Conservation (phyloP, 495 filamentous ascomycete genomes). For the Aspergillus hancockii region DNA sequence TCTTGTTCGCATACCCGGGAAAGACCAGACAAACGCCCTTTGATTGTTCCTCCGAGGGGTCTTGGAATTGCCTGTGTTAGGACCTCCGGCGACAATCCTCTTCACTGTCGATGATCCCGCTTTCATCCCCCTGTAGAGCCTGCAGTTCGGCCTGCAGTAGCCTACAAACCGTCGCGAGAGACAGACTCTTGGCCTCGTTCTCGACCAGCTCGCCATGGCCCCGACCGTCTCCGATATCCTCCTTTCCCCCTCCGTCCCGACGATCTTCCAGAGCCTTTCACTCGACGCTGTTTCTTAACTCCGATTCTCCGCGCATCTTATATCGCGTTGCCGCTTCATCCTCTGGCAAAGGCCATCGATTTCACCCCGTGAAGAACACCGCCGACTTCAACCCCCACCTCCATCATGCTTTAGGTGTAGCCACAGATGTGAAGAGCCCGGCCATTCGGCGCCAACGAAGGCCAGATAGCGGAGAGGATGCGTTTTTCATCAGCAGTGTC, state of each 20-base stretch:
- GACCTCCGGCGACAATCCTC: neutral
- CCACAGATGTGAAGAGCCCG: constrained; percentile 43
- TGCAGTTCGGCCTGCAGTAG: constrained; percentile 44
- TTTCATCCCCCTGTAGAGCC: constrained; percentile 35
- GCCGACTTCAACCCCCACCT: constrained; percentile 74
- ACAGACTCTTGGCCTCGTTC: constrained; percentile 21
- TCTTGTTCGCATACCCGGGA: neutral
- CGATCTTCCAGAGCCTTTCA: constrained; percentile 29
- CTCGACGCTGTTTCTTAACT: constrained; percentile 25
- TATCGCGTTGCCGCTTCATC: constrained; percentile 58
- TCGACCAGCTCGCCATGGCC: constrained; percentile 11
- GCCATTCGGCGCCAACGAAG: constrained; percentile 41
- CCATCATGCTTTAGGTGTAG: constrained; percentile 51
- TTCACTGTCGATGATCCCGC: constrained; percentile 25
- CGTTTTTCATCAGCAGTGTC: constrained; percentile 85
- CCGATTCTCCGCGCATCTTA: constrained; percentile 34
- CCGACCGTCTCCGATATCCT: constrained; percentile 13
- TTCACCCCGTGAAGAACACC: constrained; percentile 67
- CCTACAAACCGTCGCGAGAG: constrained; percentile 32
- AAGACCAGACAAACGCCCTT: neutral
- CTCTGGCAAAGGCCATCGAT: constrained; percentile 75
- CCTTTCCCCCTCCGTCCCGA: constrained; percentile 9
- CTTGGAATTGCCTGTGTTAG: neutral
- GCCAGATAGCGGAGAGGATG: constrained; percentile 88
- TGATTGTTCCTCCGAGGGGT: neutral